phyloP scores from a whole-genome alignment of 1,139 yeast genomes.

The Yamadazyma aaseri region DNA sequence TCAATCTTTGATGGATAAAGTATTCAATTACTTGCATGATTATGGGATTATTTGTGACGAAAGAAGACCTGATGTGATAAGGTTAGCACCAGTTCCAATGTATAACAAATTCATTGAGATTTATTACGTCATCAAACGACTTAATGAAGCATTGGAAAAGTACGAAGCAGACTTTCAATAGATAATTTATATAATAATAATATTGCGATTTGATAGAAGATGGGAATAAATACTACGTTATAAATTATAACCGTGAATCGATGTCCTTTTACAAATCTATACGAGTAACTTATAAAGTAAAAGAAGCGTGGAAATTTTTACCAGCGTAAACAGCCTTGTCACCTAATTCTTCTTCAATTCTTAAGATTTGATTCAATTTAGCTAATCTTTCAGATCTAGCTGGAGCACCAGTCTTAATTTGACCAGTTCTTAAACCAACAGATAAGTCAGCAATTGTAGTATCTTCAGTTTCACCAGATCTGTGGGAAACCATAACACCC shows the following conservation, averaged over 20 bases:
- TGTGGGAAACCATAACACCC: slow-evolving; percentile 98
- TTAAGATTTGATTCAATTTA: slow-evolving; percentile 92
- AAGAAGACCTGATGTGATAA: slow-evolving; percentile 81
- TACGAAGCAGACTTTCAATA: slow-evolving; percentile 6
- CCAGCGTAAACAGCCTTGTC: slow-evolving; percentile 95
- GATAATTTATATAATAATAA: slow-evolving; percentile 3
- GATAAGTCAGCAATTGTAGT: slow-evolving; percentile 94
- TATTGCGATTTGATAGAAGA: too few species aligned
- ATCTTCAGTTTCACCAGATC: slow-evolving; percentile 99
- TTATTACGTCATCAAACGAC: slow-evolving; percentile 38
- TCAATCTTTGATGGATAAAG: slow-evolving; percentile 61
- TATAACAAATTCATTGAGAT: slow-evolving; percentile 78
- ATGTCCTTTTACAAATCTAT: slow-evolving; percentile 1
- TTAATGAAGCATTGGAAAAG: slow-evolving; percentile 39
- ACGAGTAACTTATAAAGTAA: slow-evolving; percentile 27
- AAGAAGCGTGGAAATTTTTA: slow-evolving; percentile 67
- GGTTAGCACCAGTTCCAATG: slow-evolving; percentile 81
- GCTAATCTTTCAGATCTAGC: slow-evolving; percentile 99
- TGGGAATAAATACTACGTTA: too few species aligned
- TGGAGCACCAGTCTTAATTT: slow-evolving; percentile 99
- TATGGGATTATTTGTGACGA: slow-evolving; percentile 82
- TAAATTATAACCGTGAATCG: neutral
- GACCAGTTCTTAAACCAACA: slow-evolving; percentile 96
- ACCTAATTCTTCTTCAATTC: slow-evolving; percentile 97
- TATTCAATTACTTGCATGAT: slow-evolving; percentile 48